phyloP scores from a whole-genome alignment of 1,284 basidiomycete species.

The Boletellus deceptivus region DNA sequence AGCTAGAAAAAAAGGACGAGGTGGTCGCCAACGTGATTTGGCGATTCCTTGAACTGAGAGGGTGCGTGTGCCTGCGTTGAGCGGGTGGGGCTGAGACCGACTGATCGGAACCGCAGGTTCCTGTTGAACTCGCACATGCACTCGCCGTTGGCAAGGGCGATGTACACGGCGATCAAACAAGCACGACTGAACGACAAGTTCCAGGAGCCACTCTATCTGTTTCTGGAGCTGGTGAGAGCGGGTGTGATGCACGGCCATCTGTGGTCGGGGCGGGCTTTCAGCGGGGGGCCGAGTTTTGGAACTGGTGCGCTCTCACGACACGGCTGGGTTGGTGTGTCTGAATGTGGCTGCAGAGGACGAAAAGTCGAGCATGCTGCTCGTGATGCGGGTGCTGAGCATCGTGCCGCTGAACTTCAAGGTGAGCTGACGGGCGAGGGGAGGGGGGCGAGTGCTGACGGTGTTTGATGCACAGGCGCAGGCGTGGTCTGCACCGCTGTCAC shows the following conservation, averaged over 20 bases:
- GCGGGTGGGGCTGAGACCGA: conserved; percentile 4
- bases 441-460: conserved; percentile 8
- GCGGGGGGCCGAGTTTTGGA: conserved; percentile 94
- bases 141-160: conserved; percentile 86
- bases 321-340: conserved; percentile 17
- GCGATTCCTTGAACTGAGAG: conserved; percentile 95
- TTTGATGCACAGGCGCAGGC: conserved; percentile 57
- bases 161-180: conserved; percentile 76
- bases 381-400: conserved; percentile 95
- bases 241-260: conserved; percentile 93
- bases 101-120: conserved; percentile 54
- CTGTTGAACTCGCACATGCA: conserved; percentile 87
- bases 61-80: conserved; percentile 46
- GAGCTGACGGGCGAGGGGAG: conserved; percentile 24
- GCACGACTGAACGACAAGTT: conserved; percentile 95
- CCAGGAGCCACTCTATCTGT: conserved; percentile 93
- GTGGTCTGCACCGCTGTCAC: conserved; percentile 93
- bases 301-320: conserved; percentile 50
- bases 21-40: conserved; percentile 97
- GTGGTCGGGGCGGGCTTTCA: conserved; percentile 86
- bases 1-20: conserved; percentile 97
- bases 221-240: conserved; percentile 90
- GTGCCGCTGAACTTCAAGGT: conserved; percentile 93
- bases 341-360: conserved; percentile 67
- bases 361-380: conserved; percentile 87